Evolutionary conservation across 75 land plant species (phyloP).

Genomic region (Selaginella tamariscina): DNA sequence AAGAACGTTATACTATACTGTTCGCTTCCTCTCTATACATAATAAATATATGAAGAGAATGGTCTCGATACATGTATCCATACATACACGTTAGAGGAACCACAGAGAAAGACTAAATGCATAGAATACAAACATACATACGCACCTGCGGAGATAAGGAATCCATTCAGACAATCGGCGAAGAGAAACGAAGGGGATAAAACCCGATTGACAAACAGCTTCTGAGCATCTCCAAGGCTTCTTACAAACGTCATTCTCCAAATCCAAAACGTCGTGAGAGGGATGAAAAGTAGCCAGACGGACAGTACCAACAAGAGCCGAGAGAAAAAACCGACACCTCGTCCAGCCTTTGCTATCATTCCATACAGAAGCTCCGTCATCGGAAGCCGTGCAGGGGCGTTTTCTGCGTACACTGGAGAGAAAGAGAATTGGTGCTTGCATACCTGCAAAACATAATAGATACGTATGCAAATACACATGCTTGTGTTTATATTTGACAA

Average conservation of each 20-base stretch:
- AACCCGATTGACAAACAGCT: conserved; percentile 52
- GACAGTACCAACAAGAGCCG: conserved; percentile 63
- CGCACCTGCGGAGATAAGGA: conserved; percentile 91
- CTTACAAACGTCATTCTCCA: conserved; percentile 88
- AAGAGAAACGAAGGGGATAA: conserved; percentile 54
- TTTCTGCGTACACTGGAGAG: conserved; percentile 90
- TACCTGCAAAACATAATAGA: conserved; percentile 50
- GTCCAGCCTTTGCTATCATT: conserved; percentile 67
- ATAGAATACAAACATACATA: no score
- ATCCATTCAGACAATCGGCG: conserved; percentile 92
- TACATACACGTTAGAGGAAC: no score
- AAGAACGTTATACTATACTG: no score
- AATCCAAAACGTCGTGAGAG: conserved; percentile 92
- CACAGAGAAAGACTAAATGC: no score
- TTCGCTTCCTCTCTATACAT: no score
- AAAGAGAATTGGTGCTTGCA: conserved; percentile 91
- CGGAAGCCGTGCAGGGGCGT: conserved; percentile 89
- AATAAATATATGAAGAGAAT: no score
- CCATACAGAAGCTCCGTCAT: conserved; percentile 68
- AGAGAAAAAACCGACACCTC: conserved; percentile 59
- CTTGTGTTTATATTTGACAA: background rate
- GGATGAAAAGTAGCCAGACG: conserved; percentile 90
- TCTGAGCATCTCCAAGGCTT: conserved; percentile 67
- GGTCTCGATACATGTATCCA: no score
- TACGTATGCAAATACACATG: no score